These are phyloP conservation scores for Dichotomocladium elegans DNA, from an alignment of 371 early-diverging fungal species.

Conservation along the genomic window DNA sequence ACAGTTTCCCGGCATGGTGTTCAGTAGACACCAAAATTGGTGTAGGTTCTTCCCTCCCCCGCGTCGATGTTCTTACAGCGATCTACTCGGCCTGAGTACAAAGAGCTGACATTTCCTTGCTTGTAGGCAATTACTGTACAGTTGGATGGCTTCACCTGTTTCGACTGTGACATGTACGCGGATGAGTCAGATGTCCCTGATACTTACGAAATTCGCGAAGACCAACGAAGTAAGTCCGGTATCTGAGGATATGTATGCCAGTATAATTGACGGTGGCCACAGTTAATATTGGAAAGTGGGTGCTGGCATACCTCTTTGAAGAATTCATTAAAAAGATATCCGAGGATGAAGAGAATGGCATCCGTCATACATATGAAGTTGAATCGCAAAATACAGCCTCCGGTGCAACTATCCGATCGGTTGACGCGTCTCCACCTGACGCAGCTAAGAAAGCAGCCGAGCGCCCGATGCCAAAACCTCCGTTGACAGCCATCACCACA, in stretches of 20 bases:
- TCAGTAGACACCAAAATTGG: conserved; percentile 87
- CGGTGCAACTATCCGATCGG: not conserved
- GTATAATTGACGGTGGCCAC: not conserved
- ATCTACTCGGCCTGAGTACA: not conserved
- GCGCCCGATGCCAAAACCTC: conserved; percentile 7
- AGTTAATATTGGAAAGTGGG: conserved; percentile 87
- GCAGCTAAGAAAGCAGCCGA: conserved; percentile 1
- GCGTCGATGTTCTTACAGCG: no score
- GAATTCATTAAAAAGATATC: conserved; percentile 47
- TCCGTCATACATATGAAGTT: no score
- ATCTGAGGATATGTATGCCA: not conserved
- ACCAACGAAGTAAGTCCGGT: conserved; percentile 59
- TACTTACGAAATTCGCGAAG: conserved; percentile 58
- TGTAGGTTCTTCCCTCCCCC: no score
- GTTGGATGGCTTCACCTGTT: conserved; percentile 74
- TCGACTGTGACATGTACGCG: conserved; percentile 83
- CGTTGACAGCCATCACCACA: conserved; percentile 8
- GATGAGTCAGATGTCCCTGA: conserved; percentile 60
- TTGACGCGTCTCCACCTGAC: conserved; percentile 8
- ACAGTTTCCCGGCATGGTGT: conserved; percentile 91
- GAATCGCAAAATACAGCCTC: not conserved
- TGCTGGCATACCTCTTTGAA: conserved; percentile 68
- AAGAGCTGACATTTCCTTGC: not conserved
- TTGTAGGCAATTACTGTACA: conserved; percentile 74
- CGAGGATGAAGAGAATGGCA: conserved; percentile 4